Percentiles rank a stretch among this genome's conserved stretches.
These are phyloP conservation scores for Actinomortierella ambigua DNA, from an alignment of 371 early-diverging fungal genomes.

Conservation along the genomic window DNA sequence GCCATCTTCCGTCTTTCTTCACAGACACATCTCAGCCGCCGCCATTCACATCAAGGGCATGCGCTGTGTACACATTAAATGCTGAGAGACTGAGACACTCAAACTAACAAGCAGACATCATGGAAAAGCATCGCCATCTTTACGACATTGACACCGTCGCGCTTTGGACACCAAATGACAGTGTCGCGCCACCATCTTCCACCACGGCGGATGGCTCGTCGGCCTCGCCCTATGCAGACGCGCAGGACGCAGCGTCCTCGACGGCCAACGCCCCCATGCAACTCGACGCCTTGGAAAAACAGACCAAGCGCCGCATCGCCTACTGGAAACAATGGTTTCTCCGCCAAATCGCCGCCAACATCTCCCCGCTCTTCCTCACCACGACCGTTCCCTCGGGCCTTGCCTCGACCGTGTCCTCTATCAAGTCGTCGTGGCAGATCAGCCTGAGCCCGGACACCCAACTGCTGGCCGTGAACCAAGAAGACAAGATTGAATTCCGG, in stretches of 20 bases:
- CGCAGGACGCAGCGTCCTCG: too few relatives aligned
- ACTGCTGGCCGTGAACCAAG: constrained; percentile 48
- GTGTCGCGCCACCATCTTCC: constrained; percentile 14
- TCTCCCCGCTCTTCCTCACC: constrained; percentile 43
- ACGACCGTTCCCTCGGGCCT: constrained; percentile 51
- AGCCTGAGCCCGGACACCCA: constrained; percentile 47
- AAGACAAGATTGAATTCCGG: constrained; percentile 49
- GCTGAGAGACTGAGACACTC: not conserved
- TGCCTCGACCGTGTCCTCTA: constrained; percentile 38
- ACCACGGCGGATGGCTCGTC: not conserved
- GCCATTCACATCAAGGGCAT: too few relatives aligned
- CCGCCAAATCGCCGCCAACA: constrained; percentile 37
- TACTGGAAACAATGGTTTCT: constrained; percentile 39
- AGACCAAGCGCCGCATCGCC: constrained; percentile 16
- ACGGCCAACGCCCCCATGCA: constrained; percentile 1
- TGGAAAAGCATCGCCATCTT: constrained; percentile 47
- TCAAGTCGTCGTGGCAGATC: constrained; percentile 46
- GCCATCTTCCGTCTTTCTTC: too few relatives aligned
- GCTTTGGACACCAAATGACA: constrained; percentile 49
- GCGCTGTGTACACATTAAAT: too few relatives aligned
- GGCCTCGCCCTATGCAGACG: constrained; percentile 9
- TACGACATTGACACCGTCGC: constrained; percentile 51
- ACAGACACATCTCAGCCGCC: too few relatives aligned
- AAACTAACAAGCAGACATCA: not conserved
- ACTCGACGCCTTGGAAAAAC: constrained; percentile 17